Conservation (phyloP, 148 eudicot species). For the Vaccinium myrtillus region DNA sequence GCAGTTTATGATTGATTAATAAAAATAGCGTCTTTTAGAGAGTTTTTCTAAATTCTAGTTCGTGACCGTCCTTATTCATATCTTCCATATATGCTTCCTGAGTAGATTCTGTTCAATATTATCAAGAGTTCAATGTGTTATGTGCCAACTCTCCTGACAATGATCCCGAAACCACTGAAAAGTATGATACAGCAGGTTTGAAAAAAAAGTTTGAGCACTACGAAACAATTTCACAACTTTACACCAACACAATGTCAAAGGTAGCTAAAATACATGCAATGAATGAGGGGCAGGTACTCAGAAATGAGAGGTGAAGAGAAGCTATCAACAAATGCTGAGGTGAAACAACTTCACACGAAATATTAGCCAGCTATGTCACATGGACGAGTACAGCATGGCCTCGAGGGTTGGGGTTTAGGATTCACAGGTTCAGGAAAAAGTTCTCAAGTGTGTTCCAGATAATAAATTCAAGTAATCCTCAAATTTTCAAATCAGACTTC, state of each 20-base stretch:
- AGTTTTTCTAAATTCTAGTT: no score
- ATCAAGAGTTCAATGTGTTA: background rate
- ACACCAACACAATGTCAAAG: background rate
- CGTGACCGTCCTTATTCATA: no score
- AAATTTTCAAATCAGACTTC: background rate
- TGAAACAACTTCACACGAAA: background rate
- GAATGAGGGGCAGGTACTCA: background rate
- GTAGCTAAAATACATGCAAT: background rate
- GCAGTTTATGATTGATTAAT: no score
- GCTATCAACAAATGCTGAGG: background rate
- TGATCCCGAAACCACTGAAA: background rate
- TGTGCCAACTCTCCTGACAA: constrained; percentile 7
- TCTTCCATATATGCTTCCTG: no score
- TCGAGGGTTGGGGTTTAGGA: background rate
- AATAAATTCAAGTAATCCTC: background rate
- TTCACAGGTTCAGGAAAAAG: background rate
- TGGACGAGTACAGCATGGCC: background rate
- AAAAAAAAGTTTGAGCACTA: background rate
- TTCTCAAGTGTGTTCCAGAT: background rate
- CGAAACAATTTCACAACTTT: background rate
- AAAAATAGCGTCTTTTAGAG: no score
- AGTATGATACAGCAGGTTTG: background rate
- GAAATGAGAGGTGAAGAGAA: background rate
- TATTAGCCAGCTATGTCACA: background rate
- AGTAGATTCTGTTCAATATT: no score